Conservation (phyloP, 805 yeast genomes). For the Spathaspora girioi region DNA sequence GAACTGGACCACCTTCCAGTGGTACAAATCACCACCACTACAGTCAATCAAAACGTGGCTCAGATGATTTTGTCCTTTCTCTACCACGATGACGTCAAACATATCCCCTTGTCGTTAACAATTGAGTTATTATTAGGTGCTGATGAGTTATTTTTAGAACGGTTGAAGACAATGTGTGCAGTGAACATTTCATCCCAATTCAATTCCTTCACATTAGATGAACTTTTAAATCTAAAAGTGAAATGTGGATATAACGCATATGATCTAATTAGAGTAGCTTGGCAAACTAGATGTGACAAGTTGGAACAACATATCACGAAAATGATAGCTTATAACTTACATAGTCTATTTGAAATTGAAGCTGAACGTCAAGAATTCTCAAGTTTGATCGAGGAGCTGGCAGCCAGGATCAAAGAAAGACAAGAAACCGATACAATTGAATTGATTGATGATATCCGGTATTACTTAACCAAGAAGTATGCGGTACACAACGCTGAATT, state of each 20-base stretch:
- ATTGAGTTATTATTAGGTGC: slow-evolving; percentile 57
- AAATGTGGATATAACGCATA: slow-evolving; percentile 39
- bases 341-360: slow-evolving; percentile 26
- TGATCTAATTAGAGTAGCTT: slow-evolving; percentile 59
- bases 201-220: slow-evolving; percentile 14
- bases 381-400: slow-evolving; percentile 37
- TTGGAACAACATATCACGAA: slow-evolving; percentile 63
- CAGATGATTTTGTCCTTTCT: slow-evolving; percentile 52
- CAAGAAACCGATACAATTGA: slow-evolving; percentile 80
- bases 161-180: slow-evolving; percentile 63
- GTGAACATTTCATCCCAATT: slow-evolving; percentile 37
- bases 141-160: slow-evolving; percentile 57
- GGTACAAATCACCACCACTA: slow-evolving; percentile 22
- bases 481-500: slow-evolving; percentile 20
- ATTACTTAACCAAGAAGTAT: slow-evolving; percentile 46
- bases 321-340: slow-evolving; percentile 49
- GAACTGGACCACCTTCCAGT: slow-evolving; percentile 20
- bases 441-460: slow-evolving; percentile 72
- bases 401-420: slow-evolving; percentile 53
- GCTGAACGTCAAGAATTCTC: slow-evolving; percentile 22
- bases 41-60: slow-evolving; percentile 26
- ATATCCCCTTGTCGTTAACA: slow-evolving; percentile 47
- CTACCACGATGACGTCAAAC: slow-evolving; percentile 54
- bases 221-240: slow-evolving; percentile 16
- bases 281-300: slow-evolving; percentile 64